Evolutionary conservation across 805 yeast genomes (phyloP).

Genomic region (Pichia californica): DNA sequence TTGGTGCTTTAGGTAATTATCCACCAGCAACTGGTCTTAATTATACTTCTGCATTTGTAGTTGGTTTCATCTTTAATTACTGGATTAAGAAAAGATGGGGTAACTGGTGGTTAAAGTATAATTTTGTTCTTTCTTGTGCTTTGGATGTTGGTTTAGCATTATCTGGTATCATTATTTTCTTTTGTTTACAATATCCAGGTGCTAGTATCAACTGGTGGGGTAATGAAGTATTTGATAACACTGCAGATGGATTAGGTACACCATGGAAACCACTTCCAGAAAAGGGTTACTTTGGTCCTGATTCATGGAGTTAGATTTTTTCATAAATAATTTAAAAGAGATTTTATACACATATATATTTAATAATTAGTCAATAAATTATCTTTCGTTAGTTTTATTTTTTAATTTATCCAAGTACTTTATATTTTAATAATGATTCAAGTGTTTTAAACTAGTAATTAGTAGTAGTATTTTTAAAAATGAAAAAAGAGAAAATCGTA

Average conservation of each 20-base stretch:
- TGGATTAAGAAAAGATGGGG: background rate
- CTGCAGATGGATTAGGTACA: background rate
- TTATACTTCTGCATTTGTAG: slow-evolving; percentile 1
- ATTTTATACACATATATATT: too few relatives aligned
- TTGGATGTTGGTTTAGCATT: background rate
- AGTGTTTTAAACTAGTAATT: too few relatives aligned
- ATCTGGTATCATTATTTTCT: background rate
- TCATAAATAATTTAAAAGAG: too few relatives aligned
- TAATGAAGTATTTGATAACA: background rate
- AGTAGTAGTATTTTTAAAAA: too few relatives aligned
- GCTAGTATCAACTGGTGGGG: background rate
- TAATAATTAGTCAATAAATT: too few relatives aligned
- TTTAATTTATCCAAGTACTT: too few relatives aligned
- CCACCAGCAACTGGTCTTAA: slow-evolving; percentile 1
- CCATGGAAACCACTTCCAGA: background rate
- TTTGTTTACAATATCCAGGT: slow-evolving; percentile 1
- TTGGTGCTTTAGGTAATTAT: slow-evolving; percentile 1
- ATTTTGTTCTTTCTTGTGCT: slow-evolving; percentile 1
- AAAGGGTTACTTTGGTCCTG: background rate
- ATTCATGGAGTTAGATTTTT: slow-evolving; percentile 1
- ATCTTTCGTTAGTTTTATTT: too few relatives aligned
- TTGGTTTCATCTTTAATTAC: background rate
- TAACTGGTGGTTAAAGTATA: slow-evolving; percentile 1
- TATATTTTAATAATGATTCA: too few relatives aligned
- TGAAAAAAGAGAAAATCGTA: too few relatives aligned